These are phyloP conservation scores for Phytomonas serpens DNA, from an alignment of 208 protist species.

Conservation along the genomic window DNA sequence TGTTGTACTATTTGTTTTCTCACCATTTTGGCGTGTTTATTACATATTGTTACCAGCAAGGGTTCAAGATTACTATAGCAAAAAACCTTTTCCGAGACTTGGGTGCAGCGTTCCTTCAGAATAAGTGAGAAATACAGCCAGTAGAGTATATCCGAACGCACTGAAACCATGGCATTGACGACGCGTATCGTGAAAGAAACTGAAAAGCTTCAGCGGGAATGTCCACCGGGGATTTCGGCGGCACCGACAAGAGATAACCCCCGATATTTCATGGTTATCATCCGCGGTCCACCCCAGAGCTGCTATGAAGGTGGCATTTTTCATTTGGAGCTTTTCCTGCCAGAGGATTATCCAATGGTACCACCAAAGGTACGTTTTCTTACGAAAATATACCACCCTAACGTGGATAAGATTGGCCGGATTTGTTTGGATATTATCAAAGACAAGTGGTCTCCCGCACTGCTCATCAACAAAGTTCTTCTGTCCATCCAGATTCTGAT, in stretches of 20 bases:
- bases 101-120: not conserved
- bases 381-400: conserved; percentile 99
- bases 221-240: conserved; percentile 78
- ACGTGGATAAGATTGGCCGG: conserved; percentile 96
- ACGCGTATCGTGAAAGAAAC: conserved; percentile 89
- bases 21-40: not conserved
- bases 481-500: conserved; percentile 99
- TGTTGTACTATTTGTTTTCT: not conserved
- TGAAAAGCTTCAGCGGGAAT: conserved; percentile 86
- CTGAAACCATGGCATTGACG: conserved; percentile 43
- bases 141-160: conserved; percentile 11
- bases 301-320: conserved; percentile 90
- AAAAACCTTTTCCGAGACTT: not conserved
- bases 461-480: conserved; percentile 98
- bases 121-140: not conserved
- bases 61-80: not conserved
- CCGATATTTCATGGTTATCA: conserved; percentile 84
- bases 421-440: conserved; percentile 99
- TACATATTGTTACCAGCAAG: not conserved
- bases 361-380: conserved; percentile 98
- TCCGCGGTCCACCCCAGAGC: conserved; percentile 79
- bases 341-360: conserved; percentile 94
- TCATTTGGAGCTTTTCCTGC: conserved; percentile 76
- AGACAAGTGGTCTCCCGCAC: conserved; percentile 99
- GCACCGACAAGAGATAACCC: conserved; percentile 75